These are phyloP conservation scores for Teratosphaeria epicoccoides DNA, from an alignment of 2,329 filamentous ascomycete species.

Conservation along the genomic window DNA sequence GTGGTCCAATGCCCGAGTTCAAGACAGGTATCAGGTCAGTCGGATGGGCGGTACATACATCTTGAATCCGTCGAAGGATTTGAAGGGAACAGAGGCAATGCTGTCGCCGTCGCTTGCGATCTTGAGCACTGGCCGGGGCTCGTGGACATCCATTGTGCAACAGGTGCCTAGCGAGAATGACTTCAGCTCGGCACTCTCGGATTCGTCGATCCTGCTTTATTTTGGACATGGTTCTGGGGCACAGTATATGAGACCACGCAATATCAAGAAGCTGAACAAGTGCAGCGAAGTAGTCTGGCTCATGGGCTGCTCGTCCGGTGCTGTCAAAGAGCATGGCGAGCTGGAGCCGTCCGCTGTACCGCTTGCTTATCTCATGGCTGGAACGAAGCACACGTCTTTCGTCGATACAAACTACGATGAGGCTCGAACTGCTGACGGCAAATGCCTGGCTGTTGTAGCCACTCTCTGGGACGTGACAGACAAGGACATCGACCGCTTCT, in stretches of 20 bases:
- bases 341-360: conserved; percentile 89
- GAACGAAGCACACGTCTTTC: conserved; percentile 32
- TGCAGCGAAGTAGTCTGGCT: conserved; percentile 53
- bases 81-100: conserved; percentile 65
- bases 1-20: not conserved
- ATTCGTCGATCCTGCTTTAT: conserved; percentile 70
- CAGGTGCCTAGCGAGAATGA: conserved; percentile 65
- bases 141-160: conserved; percentile 60
- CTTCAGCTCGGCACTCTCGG: conserved; percentile 57
- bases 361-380: conserved; percentile 83
- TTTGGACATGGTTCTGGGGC: conserved; percentile 93
- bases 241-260: conserved; percentile 82
- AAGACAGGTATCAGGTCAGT: conserved; percentile 37
- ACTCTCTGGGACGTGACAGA: conserved; percentile 98
- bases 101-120: conserved; percentile 57
- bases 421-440: not conserved
- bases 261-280: conserved; percentile 57
- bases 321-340: conserved; percentile 67
- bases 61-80: conserved; percentile 78
- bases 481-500: conserved; percentile 90
- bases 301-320: conserved; percentile 88
- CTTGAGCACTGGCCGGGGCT: conserved; percentile 19
- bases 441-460: conserved; percentile 64
- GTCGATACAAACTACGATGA: conserved; percentile 1
- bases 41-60: conserved; percentile 59